Conservation (phyloP, 495 filamentous ascomycete genomes). For the Penicillium flavigenum region DNA sequence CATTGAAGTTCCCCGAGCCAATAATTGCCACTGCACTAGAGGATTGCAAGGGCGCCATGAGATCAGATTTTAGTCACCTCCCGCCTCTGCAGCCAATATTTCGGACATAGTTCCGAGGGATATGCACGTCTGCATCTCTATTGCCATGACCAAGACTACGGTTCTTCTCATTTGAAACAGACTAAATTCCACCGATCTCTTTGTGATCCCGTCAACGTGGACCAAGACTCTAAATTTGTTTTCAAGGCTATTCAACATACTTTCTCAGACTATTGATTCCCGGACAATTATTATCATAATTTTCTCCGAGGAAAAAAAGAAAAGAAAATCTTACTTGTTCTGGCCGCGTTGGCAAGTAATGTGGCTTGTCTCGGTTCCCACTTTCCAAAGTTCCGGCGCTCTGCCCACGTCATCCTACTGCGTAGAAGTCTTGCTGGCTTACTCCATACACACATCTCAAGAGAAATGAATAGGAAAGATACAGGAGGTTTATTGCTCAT, state of each 20-base stretch:
- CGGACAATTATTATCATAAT: not conserved
- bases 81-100: constrained; percentile 1
- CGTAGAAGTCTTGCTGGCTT: not conserved
- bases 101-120: constrained; percentile 5
- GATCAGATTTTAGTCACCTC: constrained; percentile 7
- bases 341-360: not conserved
- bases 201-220: not conserved
- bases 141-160: not conserved
- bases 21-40: constrained; percentile 8
- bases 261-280: not conserved
- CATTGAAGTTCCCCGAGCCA: not conserved
- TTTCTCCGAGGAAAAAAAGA: not conserved
- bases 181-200: not conserved
- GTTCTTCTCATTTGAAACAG: constrained; percentile 2
- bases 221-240: not conserved
- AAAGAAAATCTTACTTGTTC: constrained; percentile 3
- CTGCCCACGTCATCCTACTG: not conserved
- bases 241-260: not conserved
- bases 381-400: not conserved
- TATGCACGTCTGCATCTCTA: constrained; percentile 5
- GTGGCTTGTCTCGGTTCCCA: constrained; percentile 7
- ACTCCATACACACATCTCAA: not conserved
- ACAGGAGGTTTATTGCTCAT: not conserved
- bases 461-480: not conserved
- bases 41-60: constrained; percentile 4